These are phyloP conservation scores for Fomitiporia mediterranea DNA, from an alignment of 1,284 basidiomycete genomes.

Conservation along the genomic window DNA sequence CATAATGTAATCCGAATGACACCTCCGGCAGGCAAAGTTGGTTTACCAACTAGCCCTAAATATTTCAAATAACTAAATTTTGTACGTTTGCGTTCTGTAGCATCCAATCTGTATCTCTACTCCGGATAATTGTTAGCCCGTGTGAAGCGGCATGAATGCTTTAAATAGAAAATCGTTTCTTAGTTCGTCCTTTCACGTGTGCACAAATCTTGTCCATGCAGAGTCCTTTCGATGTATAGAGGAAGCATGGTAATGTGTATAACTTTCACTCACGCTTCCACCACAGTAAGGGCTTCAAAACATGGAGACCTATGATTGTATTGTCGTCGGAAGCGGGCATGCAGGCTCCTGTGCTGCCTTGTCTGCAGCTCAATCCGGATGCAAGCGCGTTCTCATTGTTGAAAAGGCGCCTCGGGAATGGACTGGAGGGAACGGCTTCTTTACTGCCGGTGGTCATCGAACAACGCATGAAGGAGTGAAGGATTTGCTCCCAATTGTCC, in stretches of 20 bases:
- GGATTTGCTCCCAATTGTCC: conserved; percentile 53
- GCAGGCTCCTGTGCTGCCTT: conserved; percentile 63
- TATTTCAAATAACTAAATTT: no score
- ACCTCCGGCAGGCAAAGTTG: background rate
- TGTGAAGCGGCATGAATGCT: no score
- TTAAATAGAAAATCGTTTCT: no score
- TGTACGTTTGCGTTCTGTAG: no score
- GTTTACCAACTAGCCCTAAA: background rate
- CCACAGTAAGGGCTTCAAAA: no score
- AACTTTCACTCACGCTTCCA: background rate
- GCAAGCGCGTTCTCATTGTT: conserved; percentile 53
- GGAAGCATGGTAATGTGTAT: no score
- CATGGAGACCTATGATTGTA: conserved; percentile 37
- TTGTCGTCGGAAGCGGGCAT: conserved; percentile 64
- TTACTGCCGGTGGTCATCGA: conserved; percentile 63
- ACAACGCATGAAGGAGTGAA: conserved; percentile 53
- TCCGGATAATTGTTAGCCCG: no score
- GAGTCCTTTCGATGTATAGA: no score
- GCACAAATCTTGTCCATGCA: no score
- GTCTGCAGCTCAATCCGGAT: conserved; percentile 53
- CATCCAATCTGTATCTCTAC: no score
- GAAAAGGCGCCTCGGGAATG: conserved; percentile 62
- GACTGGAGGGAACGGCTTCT: conserved; percentile 67
- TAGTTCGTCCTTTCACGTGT: no score
- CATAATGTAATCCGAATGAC: background rate